Base-by-base conservation (phyloP, 148 eudicot genomes). In the Fagopyrum esculentum region DNA sequence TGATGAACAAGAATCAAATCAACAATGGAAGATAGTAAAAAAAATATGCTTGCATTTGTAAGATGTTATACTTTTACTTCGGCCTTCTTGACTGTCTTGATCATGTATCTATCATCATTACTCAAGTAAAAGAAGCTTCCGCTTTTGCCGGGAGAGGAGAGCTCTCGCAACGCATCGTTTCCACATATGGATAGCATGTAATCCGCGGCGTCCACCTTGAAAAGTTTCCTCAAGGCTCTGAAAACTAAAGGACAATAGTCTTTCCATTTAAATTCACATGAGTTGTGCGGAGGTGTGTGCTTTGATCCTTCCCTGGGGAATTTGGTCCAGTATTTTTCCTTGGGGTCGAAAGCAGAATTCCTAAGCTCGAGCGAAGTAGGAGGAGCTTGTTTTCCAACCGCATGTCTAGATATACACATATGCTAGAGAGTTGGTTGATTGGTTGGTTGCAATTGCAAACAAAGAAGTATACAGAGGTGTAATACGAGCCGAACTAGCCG, bases 151-250 rank as follows among this genome's bases (percentile, higher is more conserved):
- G 89, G 89, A 46, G 89, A 86, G 11, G 89, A 86, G 64, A 86
- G 86, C 70, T 83, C 86, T 66, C 89, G 80, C 10, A 86, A 83
- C 22, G 86, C 89, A 81, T 83, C 89, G 61, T 83, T 82, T 69
- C 89, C 89, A 63, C 89, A 86, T 69, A 86, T 83, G 2, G 89
- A 84, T 57, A 86, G 43, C 89, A 86, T 86, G 82, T 86, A 86
- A 83, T 86, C 86, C 4, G 89, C 89, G 17, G 89, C 81, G 77
- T 86, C 89, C 69, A 86, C 84, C 78, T 83, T 80, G 75, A 86
- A 83, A 22, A 86, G 56, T 74, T 83, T 79, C 81, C 89, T 81
- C 15, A 86, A 75, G 22, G 81, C 77, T 80, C 89, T 74, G 26
- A 74, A 74, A 35, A 74, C 76, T 40, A 74, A 50, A 51, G 76